Evolutionary conservation across 441 rosid species (phyloP).

Genomic region (Arabidopsis lyrata): DNA sequence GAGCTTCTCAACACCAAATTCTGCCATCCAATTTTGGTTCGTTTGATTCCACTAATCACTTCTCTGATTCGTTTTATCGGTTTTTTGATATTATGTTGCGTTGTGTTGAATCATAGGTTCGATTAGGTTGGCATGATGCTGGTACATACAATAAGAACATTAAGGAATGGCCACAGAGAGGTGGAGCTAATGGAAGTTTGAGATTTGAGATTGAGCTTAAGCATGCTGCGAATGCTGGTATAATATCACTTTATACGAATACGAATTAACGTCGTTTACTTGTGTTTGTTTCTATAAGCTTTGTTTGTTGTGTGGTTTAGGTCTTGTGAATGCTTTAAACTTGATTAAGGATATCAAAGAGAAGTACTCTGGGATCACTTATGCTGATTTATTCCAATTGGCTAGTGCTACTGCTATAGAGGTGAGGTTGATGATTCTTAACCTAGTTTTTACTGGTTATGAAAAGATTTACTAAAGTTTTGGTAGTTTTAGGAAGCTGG

Average conservation of each 20-base stretch:
- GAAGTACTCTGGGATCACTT: constrained; percentile 72
- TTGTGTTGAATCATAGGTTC: constrained; percentile 58
- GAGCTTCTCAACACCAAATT: constrained; percentile 73
- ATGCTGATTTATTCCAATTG: constrained; percentile 92
- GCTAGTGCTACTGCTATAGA: constrained; percentile 96
- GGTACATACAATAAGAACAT: constrained; percentile 94
- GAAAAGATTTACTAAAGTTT: not conserved
- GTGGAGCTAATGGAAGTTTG: constrained; percentile 96
- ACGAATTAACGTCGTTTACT: constrained; percentile 15
- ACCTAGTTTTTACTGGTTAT: not conserved
- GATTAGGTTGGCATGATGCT: constrained; percentile 96
- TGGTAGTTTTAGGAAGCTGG: constrained; percentile 75
- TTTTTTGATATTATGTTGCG: not conserved
- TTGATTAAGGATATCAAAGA: constrained; percentile 87
- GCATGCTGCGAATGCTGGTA: constrained; percentile 94
- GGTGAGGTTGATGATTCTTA: constrained; percentile 71
- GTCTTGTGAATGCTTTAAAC: constrained; percentile 84
- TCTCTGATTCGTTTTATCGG: not conserved
- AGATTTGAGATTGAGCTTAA: constrained; percentile 92
- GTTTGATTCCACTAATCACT: not conserved
- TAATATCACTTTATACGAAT: constrained; percentile 30
- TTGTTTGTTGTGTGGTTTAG: constrained; percentile 46
- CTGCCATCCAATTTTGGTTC: constrained; percentile 89
- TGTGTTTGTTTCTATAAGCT: not conserved
- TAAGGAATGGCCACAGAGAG: constrained; percentile 86